Conservation (phyloP, 805 yeast species). For the Ogataea methylovora region DNA sequence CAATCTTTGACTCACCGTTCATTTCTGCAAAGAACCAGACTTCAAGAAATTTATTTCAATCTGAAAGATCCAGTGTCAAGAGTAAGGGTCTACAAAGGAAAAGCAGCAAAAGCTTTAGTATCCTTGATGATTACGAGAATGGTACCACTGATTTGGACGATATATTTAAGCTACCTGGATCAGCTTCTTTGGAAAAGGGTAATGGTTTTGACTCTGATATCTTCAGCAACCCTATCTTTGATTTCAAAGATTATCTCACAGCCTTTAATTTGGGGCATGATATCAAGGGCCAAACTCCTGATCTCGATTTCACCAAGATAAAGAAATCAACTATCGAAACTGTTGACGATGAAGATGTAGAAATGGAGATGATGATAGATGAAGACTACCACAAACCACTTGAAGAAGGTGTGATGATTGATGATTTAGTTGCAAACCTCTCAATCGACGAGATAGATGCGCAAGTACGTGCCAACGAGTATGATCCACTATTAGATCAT, state of each 20-base stretch:
- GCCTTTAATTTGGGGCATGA: slow-evolving; percentile 3
- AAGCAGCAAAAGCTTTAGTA: slow-evolving; percentile 4
- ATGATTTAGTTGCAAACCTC: slow-evolving; percentile 21
- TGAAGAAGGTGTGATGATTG: slow-evolving; percentile 3
- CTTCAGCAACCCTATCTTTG: background rate
- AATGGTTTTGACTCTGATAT: background rate
- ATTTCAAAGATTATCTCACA: no score
- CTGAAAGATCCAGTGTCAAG: no score
- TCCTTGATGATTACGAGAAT: slow-evolving; percentile 22
- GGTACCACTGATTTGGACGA: slow-evolving; percentile 18
- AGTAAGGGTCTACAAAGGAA: no score
- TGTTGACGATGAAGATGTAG: slow-evolving; percentile 6
- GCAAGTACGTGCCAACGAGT: slow-evolving; percentile 21
- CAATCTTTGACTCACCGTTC: no score
- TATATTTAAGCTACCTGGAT: slow-evolving; percentile 8
- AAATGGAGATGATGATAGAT: slow-evolving; percentile 4
- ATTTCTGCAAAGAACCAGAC: no score
- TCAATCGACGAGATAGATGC: slow-evolving; percentile 29
- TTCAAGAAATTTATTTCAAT: no score
- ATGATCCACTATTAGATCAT: slow-evolving; percentile 4
- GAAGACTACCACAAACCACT: background rate
- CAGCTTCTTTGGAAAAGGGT: no score
- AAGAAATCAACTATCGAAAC: slow-evolving; percentile 12
- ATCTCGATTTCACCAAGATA: slow-evolving; percentile 17
- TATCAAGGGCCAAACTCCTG: slow-evolving; percentile 5